These are phyloP conservation scores for Chaetoceros muelleri DNA, from an alignment of 108 stramenopile genomes.

Conservation along the genomic window DNA sequence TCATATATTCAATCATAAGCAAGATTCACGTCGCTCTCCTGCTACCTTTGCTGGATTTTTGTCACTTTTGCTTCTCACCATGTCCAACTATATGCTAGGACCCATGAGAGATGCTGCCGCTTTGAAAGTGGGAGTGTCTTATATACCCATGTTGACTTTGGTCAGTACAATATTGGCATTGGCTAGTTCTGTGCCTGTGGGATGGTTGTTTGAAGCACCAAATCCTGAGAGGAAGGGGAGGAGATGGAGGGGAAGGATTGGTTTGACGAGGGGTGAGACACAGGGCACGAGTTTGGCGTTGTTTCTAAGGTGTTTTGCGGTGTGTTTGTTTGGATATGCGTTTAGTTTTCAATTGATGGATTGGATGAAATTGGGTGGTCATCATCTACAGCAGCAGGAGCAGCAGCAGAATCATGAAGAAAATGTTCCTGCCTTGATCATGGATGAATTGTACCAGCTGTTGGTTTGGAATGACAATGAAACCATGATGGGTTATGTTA, in stretches of 20 bases:
- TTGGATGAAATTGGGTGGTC: neutral
- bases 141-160: constrained; percentile 66
- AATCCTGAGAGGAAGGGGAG: constrained; percentile 50
- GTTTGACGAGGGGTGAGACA: constrained; percentile 82
- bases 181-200: constrained; percentile 65
- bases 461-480: neutral
- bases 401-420: neutral
- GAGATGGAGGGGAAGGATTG: constrained; percentile 65
- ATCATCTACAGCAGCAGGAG: neutral
- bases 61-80: constrained; percentile 53
- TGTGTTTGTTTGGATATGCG: constrained; percentile 54
- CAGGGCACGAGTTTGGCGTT: constrained; percentile 77
- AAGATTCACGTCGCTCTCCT: no score
- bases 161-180: constrained; percentile 67
- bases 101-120: constrained; percentile 86
- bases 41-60: constrained; percentile 65
- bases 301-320: constrained; percentile 76
- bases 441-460: no score
- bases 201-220: constrained; percentile 88
- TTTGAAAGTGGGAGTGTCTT: constrained; percentile 61
- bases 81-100: constrained; percentile 56
- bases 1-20: no score
- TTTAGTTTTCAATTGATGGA: constrained; percentile 38
- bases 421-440: neutral
- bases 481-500: neutral